These are phyloP conservation scores for Nakaseomyces glabratus DNA, from an alignment of 1,139 yeast species.

Conservation along the genomic window DNA sequence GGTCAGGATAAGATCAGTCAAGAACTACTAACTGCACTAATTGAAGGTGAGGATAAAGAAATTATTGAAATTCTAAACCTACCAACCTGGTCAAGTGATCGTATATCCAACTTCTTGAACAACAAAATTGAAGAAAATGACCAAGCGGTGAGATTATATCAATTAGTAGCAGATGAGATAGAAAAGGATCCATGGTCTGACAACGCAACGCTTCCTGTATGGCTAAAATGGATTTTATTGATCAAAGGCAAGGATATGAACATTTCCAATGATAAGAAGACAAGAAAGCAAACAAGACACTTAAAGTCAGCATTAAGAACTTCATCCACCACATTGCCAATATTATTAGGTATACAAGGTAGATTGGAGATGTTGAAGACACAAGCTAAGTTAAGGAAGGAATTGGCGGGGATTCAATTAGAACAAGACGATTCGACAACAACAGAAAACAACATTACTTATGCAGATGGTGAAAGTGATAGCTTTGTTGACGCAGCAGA, in stretches of 20 bases:
- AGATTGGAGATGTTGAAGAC: conserved; percentile 68
- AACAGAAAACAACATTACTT: conserved; percentile 31
- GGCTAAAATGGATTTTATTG: conserved; percentile 28
- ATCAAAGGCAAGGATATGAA: conserved; percentile 13
- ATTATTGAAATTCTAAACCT: conserved; percentile 11
- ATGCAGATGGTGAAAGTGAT: conserved; percentile 45
- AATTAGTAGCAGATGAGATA: conserved; percentile 14
- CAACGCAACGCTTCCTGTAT: conserved; percentile 13
- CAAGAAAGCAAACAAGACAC: conserved; percentile 22
- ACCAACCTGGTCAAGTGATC: conserved; percentile 22
- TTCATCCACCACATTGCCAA: conserved; percentile 40
- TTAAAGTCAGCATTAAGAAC: conserved; percentile 22
- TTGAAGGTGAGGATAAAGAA: conserved; percentile 10
- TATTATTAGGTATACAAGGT: conserved; percentile 76
- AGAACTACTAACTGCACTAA: conserved; percentile 15
- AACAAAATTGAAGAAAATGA: conserved; percentile 14
- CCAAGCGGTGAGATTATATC: conserved; percentile 13
- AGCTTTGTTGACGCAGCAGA: conserved; percentile 36
- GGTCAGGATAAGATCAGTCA: conserved; percentile 20
- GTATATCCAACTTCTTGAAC: conserved; percentile 21
- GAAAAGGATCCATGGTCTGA: conserved; percentile 21
- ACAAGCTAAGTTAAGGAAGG: conserved; percentile 61
- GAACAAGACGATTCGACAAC: conserved; percentile 13
- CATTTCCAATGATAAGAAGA: conserved; percentile 14
- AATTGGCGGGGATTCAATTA: conserved; percentile 31